A percentile compares a stretch with the other conserved stretches of the same genome.
phyloP scores from a whole-genome alignment of 176 grass and related monocot species.

The Pontederia crassipes region DNA sequence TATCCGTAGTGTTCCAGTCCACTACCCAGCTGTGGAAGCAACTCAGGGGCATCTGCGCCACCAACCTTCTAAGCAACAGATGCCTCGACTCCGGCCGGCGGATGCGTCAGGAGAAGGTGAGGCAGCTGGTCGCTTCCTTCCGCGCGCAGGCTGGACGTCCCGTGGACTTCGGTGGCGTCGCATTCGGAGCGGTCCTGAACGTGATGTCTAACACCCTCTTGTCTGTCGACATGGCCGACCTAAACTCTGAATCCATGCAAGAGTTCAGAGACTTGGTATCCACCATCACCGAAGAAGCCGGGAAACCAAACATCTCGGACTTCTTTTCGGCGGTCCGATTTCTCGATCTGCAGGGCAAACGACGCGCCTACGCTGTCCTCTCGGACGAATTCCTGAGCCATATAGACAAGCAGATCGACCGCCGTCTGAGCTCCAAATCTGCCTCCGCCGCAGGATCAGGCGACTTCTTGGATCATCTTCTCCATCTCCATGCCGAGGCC shows the following conservation, averaged over 20 bases:
- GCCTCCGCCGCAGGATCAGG: not conserved
- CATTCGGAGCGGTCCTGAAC: conserved; percentile 26
- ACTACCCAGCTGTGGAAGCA: conserved; percentile 40
- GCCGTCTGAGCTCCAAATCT: not conserved
- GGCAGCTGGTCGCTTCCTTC: not conserved
- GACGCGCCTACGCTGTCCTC: not conserved
- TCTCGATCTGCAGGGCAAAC: conserved; percentile 31
- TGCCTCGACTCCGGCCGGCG: not conserved
- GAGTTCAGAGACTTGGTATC: conserved; percentile 12
- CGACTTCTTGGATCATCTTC: conserved; percentile 33
- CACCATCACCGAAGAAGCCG: not conserved
- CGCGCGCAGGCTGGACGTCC: not conserved
- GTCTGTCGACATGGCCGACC: conserved; percentile 26
- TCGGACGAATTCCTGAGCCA: not conserved
- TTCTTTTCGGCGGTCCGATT: conserved; percentile 15
- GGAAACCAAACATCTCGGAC: conserved; percentile 31
- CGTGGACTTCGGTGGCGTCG: not conserved
- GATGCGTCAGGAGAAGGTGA: not conserved
- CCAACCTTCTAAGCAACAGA: not conserved
- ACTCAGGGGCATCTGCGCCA: conserved; percentile 14
- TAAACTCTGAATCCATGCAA: not conserved
- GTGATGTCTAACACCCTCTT: conserved; percentile 15
- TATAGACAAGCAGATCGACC: conserved; percentile 13
- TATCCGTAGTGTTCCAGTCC: conserved; percentile 40
- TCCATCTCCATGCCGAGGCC: conserved; percentile 14